phyloP scores from a whole-genome alignment of 2,329 filamentous ascomycete species.

The Lachnellula hyalina region DNA sequence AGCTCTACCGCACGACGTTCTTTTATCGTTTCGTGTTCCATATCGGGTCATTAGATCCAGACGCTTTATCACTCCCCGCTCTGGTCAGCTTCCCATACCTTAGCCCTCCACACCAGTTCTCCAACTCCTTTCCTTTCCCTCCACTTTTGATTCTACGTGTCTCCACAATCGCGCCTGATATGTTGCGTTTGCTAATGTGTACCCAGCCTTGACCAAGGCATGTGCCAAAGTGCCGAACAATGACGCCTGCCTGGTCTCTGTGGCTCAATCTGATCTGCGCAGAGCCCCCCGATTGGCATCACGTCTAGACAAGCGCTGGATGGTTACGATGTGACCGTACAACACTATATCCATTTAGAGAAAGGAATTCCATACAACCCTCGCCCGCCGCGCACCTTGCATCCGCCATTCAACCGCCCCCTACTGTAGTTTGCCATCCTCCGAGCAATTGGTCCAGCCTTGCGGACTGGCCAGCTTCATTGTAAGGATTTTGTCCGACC shows the following conservation, averaged over 20 bases:
- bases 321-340: constrained; percentile 8
- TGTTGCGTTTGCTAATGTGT: constrained; percentile 23
- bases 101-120: constrained; percentile 31
- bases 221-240: constrained; percentile 15
- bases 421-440: constrained; percentile 11
- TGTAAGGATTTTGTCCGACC: constrained; percentile 11
- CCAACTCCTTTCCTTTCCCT: constrained; percentile 26
- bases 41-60: constrained; percentile 30
- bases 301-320: constrained; percentile 14
- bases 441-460: constrained; percentile 14
- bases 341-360: constrained; percentile 35
- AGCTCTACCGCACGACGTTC: neutral
- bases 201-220: constrained; percentile 13
- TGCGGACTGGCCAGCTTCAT: constrained; percentile 11
- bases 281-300: constrained; percentile 19
- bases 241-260: constrained; percentile 10
- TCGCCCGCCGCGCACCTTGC: constrained; percentile 19
- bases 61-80: constrained; percentile 21
- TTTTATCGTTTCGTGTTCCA: constrained; percentile 25
- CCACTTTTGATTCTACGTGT: constrained; percentile 29
- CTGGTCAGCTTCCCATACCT: constrained; percentile 18
- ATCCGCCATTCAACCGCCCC: constrained; percentile 10
- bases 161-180: constrained; percentile 25
- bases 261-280: constrained; percentile 16
- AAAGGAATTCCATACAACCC: constrained; percentile 37